Conservation (phyloP, 345 rosid species). For the Xanthoceras sorbifolium region DNA sequence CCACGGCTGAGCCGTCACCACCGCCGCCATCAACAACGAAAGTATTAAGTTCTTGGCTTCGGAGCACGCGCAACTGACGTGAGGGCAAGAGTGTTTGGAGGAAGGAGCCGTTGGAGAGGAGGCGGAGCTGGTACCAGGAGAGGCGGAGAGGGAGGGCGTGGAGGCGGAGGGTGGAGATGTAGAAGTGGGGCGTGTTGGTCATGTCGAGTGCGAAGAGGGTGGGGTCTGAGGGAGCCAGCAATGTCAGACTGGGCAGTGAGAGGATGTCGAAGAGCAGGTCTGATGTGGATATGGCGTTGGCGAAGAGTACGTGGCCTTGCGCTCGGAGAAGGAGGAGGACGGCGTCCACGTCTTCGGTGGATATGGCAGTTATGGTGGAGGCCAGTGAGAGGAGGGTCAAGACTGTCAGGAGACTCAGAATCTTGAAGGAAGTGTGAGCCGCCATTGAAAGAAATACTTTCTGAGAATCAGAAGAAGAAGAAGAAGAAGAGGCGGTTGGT, state of each 20-base stretch:
- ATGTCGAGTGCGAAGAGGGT: slow-evolving; percentile 49
- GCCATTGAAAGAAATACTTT: neutral
- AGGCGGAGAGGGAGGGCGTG: slow-evolving; percentile 47
- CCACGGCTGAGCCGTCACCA: neutral
- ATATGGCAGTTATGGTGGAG: slow-evolving; percentile 26
- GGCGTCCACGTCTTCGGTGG: slow-evolving; percentile 40
- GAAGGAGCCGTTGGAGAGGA: slow-evolving; percentile 29
- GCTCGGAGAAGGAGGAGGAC: slow-evolving; percentile 38
- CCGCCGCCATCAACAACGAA: slow-evolving; percentile 27
- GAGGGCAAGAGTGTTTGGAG: slow-evolving; percentile 44
- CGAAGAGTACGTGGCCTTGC: slow-evolving; percentile 48
- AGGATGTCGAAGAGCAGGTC: slow-evolving; percentile 52
- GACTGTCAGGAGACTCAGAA: slow-evolving; percentile 17
- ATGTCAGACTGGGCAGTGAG: slow-evolving; percentile 39
- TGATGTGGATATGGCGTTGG: slow-evolving; percentile 56
- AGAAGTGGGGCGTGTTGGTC: slow-evolving; percentile 41
- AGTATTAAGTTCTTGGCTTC: neutral
- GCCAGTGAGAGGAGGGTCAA: slow-evolving; percentile 24
- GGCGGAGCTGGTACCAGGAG: slow-evolving; percentile 37
- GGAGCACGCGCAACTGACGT: slow-evolving; percentile 32
- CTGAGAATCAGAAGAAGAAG: neutral
- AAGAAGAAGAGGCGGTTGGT: neutral
- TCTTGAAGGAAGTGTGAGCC: neutral
- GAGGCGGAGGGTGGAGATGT: slow-evolving; percentile 47
- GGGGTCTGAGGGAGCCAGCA: slow-evolving; percentile 45